Conservation (phyloP, 495 filamentous ascomycete genomes). For the Chaetomidium leptoderma region DNA sequence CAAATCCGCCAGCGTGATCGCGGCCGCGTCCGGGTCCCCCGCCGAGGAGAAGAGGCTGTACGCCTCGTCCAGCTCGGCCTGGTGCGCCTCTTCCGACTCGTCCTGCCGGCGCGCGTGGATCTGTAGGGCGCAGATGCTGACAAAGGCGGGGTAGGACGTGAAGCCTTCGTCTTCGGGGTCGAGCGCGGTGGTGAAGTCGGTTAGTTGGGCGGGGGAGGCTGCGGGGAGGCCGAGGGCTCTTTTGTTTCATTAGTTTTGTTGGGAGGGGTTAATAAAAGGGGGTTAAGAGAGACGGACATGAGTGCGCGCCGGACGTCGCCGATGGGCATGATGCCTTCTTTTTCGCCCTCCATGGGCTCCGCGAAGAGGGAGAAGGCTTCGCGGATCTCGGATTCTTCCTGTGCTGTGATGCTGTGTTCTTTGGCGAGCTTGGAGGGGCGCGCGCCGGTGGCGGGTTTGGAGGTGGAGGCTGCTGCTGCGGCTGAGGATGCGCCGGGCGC, state of each 20-base stretch:
- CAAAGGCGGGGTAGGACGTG: slow-evolving; percentile 69
- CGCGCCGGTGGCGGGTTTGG: slow-evolving; percentile 6
- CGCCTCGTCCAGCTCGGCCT: slow-evolving; percentile 70
- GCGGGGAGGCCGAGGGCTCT: slow-evolving; percentile 75
- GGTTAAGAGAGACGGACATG: slow-evolving; percentile 48
- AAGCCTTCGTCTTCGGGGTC: slow-evolving; percentile 78
- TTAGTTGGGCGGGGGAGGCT: slow-evolving; percentile 57
- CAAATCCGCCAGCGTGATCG: slow-evolving; percentile 72
- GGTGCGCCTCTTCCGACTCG: slow-evolving; percentile 45
- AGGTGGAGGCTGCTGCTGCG: slow-evolving; percentile 25
- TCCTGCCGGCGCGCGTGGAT: slow-evolving; percentile 54
- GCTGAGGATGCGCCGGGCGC: slow-evolving; percentile 22
- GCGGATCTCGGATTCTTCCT: slow-evolving; percentile 82
- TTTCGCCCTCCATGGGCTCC: slow-evolving; percentile 60
- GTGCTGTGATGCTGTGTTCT: slow-evolving; percentile 75
- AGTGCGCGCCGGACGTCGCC: slow-evolving; percentile 77
- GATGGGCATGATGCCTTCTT: slow-evolving; percentile 68
- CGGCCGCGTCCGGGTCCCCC: slow-evolving; percentile 28
- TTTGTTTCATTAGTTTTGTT: slow-evolving; percentile 6
- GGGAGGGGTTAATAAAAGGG: not conserved
- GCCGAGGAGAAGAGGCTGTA: slow-evolving; percentile 65
- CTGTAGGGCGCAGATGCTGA: slow-evolving; percentile 82
- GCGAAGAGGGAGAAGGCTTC: slow-evolving; percentile 85
- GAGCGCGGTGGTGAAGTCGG: slow-evolving; percentile 68
- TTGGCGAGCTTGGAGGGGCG: slow-evolving; percentile 78